These are phyloP conservation scores for Westerdykella ornata DNA, from an alignment of 2,329 filamentous ascomycete species.

Conservation along the genomic window DNA sequence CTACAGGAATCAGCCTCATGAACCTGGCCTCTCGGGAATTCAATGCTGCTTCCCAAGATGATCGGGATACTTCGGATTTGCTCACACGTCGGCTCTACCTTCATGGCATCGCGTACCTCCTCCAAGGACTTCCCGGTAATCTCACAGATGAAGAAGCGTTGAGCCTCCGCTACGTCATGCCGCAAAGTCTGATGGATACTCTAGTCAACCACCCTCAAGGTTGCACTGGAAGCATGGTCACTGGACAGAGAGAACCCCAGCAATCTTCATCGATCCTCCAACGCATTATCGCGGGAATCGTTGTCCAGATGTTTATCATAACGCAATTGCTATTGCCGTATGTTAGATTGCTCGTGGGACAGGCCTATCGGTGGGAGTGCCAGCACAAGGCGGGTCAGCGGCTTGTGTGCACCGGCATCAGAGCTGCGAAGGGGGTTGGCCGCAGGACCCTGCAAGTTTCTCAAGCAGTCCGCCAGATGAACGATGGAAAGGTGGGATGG, in stretches of 20 bases:
- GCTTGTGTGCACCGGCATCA: conserved; percentile 48
- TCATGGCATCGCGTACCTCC: conserved; percentile 56
- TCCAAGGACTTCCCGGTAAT: conserved; percentile 55
- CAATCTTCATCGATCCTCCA: conserved; percentile 49
- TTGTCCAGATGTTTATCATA: conserved; percentile 55
- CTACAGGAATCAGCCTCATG: conserved; percentile 44
- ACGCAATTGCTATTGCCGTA: conserved; percentile 58
- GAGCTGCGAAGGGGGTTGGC: conserved; percentile 49
- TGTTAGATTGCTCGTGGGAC: conserved; percentile 48
- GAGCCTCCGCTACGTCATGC: conserved; percentile 49
- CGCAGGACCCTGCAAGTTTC: conserved; percentile 48
- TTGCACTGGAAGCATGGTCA: conserved; percentile 12
- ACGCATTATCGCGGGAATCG: conserved; percentile 49
- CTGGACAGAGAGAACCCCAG: conserved; percentile 7
- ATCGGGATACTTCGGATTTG: conserved; percentile 32
- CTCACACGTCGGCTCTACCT: conserved; percentile 58
- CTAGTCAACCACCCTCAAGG: conserved; percentile 10
- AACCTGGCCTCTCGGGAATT: conserved; percentile 41
- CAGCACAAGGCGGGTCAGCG: conserved; percentile 59
- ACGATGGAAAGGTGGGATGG: conserved; percentile 59
- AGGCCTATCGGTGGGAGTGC: conserved; percentile 57
- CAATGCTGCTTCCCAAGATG: conserved; percentile 22
- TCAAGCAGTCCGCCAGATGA: conserved; percentile 52
- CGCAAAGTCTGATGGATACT: conserved; percentile 24
- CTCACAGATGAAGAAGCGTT: conserved; percentile 51